These are phyloP conservation scores for Metschnikowia hibisci DNA, from an alignment of 805 yeast genomes.

Conservation along the genomic window DNA sequence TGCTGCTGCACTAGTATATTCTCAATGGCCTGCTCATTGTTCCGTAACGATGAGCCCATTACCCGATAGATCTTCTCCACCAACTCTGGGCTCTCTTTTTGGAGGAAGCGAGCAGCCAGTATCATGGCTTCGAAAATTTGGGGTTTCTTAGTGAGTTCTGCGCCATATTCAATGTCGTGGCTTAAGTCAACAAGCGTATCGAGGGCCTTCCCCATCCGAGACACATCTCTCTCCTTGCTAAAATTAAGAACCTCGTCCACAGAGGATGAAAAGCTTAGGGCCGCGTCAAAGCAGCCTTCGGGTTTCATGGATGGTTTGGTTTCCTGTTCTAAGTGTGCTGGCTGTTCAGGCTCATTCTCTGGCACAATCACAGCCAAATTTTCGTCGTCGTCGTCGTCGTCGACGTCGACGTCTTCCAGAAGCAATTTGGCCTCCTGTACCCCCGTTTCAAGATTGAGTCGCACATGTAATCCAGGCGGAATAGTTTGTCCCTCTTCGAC, in stretches of 20 bases:
- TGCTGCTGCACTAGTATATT: constrained; percentile 28
- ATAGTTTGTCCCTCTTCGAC: constrained; percentile 69
- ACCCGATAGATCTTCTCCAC: constrained; percentile 57
- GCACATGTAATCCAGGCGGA: constrained; percentile 76
- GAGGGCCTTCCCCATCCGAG: constrained; percentile 28
- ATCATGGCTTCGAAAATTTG: constrained; percentile 30
- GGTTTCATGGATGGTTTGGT: constrained; percentile 3
- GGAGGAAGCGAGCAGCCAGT: constrained; percentile 15
- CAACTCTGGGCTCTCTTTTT: constrained; percentile 16
- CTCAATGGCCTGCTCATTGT: constrained; percentile 60
- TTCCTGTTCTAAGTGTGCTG: constrained; percentile 1
- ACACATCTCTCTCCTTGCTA: constrained; percentile 15
- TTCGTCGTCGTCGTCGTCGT: constrained; percentile 17
- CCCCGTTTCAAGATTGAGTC: constrained; percentile 71
- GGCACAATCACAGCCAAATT: constrained; percentile 8
- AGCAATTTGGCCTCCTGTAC: constrained; percentile 63
- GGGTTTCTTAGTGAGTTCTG: constrained; percentile 37
- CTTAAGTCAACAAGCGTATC: constrained; percentile 54
- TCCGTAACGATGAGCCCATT: constrained; percentile 66
- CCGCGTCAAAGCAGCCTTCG: constrained; percentile 16
- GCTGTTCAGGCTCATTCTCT: constrained; percentile 3
- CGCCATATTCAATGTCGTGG: constrained; percentile 64
- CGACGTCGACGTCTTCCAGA: too few relatives aligned
- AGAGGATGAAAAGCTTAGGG: constrained; percentile 13
- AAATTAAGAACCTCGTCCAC: constrained; percentile 13